Conservation (phyloP, 2,329 filamentous ascomycete species). For the Didymella lethalis region DNA sequence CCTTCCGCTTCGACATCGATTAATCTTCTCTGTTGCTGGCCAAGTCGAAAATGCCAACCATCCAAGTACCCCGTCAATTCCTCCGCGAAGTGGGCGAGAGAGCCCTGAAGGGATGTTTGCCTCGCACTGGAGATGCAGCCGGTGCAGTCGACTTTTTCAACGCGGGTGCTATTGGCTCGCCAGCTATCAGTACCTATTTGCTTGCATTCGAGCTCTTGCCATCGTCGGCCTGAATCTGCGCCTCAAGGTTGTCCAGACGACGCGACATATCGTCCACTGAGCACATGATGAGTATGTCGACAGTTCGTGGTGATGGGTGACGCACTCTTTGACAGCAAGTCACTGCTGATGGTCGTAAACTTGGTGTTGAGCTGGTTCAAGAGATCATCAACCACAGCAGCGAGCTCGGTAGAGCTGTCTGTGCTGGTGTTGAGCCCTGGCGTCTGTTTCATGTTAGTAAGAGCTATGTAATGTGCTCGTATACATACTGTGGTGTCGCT, state of each 20-base stretch:
- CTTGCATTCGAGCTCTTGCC: constrained; percentile 38
- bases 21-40: neutral
- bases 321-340: constrained; percentile 88
- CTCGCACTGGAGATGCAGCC: neutral
- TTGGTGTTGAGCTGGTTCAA: constrained; percentile 85
- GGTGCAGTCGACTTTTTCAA: neutral
- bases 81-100: neutral
- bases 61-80: neutral
- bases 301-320: neutral
- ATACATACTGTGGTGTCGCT: constrained; percentile 9
- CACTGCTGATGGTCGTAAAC: constrained; percentile 82
- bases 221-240: constrained; percentile 69
- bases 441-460: constrained; percentile 19
- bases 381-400: constrained; percentile 83
- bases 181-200: constrained; percentile 18
- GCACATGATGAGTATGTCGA: neutral
- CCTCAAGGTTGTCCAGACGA: constrained; percentile 82
- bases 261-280: constrained; percentile 94
- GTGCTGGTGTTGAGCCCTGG: constrained; percentile 26
- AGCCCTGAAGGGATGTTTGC: neutral
- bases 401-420: constrained; percentile 66
- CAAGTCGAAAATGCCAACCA: neutral
- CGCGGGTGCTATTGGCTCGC: neutral
- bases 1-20: too few species aligned
- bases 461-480: neutral